Conservation (phyloP, 345 rosid genomes). For the Brassica nigra region DNA sequence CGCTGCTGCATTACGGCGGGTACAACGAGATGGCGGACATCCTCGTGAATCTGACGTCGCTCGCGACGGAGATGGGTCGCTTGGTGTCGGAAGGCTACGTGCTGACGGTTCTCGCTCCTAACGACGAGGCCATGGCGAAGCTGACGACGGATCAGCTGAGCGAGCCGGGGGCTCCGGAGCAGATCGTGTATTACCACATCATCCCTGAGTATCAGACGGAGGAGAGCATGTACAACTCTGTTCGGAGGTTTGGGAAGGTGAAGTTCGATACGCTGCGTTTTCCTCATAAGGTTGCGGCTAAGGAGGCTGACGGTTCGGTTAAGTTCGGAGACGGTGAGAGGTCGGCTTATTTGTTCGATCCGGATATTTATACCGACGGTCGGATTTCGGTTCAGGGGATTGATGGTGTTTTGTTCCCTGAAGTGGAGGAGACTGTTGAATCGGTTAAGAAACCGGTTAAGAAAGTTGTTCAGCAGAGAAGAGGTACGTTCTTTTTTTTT, state of each 20-base stretch:
- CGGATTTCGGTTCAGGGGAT: constrained; percentile 81
- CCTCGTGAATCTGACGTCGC: constrained; percentile 66
- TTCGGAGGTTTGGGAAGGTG: constrained; percentile 67
- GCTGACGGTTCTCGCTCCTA: constrained; percentile 70
- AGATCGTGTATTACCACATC: constrained; percentile 69
- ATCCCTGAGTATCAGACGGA: constrained; percentile 85
- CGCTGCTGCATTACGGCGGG: constrained; percentile 68
- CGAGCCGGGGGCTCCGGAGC: constrained; percentile 84
- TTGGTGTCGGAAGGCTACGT: constrained; percentile 77
- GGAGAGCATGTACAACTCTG: constrained; percentile 83
- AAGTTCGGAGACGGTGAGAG: constrained; percentile 75
- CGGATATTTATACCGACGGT: constrained; percentile 81
- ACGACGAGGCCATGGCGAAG: constrained; percentile 83
- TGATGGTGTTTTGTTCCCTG: constrained; percentile 68
- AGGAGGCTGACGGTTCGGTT: constrained; percentile 97
- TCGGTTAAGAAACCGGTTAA: constrained; percentile 51
- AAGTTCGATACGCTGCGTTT: constrained; percentile 63
- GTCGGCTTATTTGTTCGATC: constrained; percentile 85
- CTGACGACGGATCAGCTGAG: constrained; percentile 71
- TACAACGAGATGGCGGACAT: constrained; percentile 84
- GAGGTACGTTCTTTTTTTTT: constrained; percentile 55
- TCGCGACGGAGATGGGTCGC: constrained; percentile 76
- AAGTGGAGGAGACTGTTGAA: constrained; percentile 41
- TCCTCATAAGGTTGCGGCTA: constrained; percentile 74
- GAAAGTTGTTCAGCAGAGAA: constrained; percentile 66